These are phyloP conservation scores for Coniella vitis DNA, from an alignment of 2,329 filamentous ascomycete species.

Conservation along the genomic window DNA sequence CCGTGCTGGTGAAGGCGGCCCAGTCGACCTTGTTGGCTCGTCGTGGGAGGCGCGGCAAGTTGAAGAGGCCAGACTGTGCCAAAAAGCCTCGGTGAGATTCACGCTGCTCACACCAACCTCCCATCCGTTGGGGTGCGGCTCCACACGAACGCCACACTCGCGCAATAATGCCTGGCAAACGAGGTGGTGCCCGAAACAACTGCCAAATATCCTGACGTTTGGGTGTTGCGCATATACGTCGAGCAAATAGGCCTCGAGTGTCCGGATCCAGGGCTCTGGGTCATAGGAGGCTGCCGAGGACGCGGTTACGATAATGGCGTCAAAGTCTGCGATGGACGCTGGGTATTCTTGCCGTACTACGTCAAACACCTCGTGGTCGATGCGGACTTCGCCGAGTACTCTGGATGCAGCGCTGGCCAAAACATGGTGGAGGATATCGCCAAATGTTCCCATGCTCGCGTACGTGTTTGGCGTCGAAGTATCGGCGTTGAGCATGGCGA, in stretches of 20 bases:
- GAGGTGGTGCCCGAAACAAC: conserved; percentile 8
- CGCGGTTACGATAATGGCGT: conserved; percentile 9
- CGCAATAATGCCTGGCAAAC: conserved; percentile 6
- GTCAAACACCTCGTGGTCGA: conserved; percentile 5
- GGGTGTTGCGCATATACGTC: background rate
- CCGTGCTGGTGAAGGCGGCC: too few relatives aligned
- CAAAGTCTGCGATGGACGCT: background rate
- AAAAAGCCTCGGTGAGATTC: conserved; percentile 6
- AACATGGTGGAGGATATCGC: conserved; percentile 8
- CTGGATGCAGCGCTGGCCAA: conserved; percentile 3
- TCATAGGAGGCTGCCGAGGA: conserved; percentile 11
- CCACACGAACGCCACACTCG: background rate
- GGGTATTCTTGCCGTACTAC: conserved; percentile 10
- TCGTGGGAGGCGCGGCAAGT: background rate
- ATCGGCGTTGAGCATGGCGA: conserved; percentile 14
- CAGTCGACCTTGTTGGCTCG: too few relatives aligned
- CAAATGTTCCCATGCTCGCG: conserved; percentile 8
- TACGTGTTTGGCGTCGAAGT: conserved; percentile 10
- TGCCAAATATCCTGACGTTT: conserved; percentile 2
- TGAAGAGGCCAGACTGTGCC: background rate
- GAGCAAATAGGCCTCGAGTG: conserved; percentile 1
- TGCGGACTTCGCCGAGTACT: background rate
- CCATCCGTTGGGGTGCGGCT: conserved; percentile 4
- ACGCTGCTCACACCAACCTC: conserved; percentile 8
- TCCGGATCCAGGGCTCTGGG: background rate